Conservation (phyloP, 2,329 filamentous ascomycete species). For the Aspergillus fumigatus region DNA sequence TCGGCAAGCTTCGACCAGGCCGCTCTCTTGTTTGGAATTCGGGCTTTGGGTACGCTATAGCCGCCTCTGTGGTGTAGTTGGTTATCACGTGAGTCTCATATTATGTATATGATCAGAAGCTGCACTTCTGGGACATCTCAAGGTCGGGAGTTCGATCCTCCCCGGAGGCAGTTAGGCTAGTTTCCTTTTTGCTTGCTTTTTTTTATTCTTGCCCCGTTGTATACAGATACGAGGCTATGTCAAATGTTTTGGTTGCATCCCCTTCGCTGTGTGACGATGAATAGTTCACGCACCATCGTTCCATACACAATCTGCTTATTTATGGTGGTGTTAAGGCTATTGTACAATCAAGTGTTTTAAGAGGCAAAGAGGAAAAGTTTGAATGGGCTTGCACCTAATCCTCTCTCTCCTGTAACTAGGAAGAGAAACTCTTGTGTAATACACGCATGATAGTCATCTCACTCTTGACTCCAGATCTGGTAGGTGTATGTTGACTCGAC, state of each 20-base stretch:
- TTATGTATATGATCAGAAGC: background rate
- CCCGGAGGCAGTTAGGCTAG: background rate
- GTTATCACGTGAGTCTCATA: background rate
- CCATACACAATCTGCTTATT: background rate
- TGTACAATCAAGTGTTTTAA: background rate
- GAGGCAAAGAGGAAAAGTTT: background rate
- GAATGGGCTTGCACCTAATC: background rate
- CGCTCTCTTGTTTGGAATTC: background rate
- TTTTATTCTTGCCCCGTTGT: background rate
- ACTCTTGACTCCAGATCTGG: constrained; percentile 5
- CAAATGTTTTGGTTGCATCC: background rate
- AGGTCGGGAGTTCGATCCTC: background rate
- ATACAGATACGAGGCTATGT: too few species aligned
- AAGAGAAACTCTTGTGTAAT: background rate
- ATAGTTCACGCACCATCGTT: background rate
- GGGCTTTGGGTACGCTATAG: background rate
- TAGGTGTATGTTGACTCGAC: background rate
- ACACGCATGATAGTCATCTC: background rate
- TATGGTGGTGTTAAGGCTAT: background rate
- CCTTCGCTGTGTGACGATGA: background rate
- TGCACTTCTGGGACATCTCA: background rate
- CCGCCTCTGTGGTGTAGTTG: background rate
- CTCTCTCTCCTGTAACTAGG: background rate
- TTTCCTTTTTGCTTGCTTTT: background rate
- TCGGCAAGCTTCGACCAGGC: background rate